Conservation (phyloP, 164 flowering plant species). For the Annona squamosa region DNA sequence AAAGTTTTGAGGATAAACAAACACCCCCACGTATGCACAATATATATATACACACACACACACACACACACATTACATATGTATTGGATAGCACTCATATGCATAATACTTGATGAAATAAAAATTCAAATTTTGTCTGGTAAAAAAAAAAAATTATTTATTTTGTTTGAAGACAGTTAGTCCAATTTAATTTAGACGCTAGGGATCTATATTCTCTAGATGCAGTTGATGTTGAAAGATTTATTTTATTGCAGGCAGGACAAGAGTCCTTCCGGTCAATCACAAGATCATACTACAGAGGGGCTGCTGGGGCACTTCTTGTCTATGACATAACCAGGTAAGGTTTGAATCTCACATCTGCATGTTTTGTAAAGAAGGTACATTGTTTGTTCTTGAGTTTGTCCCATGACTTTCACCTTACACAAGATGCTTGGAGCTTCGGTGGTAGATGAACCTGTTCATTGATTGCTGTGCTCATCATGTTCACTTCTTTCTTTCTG, state of each 20-base stretch:
- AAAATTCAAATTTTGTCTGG: too few species aligned
- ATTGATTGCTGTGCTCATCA: not conserved
- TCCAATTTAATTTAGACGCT: not conserved
- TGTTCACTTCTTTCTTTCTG: not conserved
- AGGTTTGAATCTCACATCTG: too few species aligned
- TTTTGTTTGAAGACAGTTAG: too few species aligned
- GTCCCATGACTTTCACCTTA: not conserved
- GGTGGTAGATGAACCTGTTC: not conserved
- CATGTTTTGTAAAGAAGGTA: not conserved
- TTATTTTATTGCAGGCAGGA: conserved; percentile 5
- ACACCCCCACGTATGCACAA: too few species aligned
- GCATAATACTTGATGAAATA: too few species aligned
- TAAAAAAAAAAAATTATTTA: too few species aligned
- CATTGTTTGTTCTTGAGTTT: not conserved
- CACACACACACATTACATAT: too few species aligned
- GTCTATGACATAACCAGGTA: conserved; percentile 8
- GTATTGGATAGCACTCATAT: too few species aligned
- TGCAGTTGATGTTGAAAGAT: not conserved
- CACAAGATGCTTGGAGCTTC: not conserved
- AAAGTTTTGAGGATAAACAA: too few species aligned
- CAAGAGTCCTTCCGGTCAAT: conserved; percentile 12
- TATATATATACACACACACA: too few species aligned
- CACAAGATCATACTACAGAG: conserved; percentile 12
- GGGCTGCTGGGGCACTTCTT: conserved; percentile 10
- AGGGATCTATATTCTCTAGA: not conserved